Evolutionary conservation across 257 asterid genomes (phyloP), one percentile per base, ranked within the genome.

Genomic region (Nicotiana sylvestris): DNA sequence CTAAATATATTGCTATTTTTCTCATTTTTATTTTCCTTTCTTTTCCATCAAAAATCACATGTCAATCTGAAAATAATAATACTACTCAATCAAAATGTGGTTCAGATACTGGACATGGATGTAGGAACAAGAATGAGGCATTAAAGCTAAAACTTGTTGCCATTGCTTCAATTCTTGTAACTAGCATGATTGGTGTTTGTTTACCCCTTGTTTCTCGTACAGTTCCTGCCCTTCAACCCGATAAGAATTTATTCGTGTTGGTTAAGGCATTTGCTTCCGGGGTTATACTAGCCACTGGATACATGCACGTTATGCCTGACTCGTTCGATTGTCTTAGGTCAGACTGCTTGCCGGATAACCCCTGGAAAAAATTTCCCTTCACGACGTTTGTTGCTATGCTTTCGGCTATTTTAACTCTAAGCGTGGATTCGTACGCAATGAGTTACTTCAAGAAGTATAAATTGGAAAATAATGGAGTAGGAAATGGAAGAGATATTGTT

Each of bases 271-370:
- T 87, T 51, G 89, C 92, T 3, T 87, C 90, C 0, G 90, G 90
- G 4, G 88, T 89, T 6, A 89, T 89, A 29, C 66, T 89, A 0
- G 90, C 89, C 18, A 87, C 92, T 1, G 90, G 92, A 21, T 89
- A 87, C 86, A 87, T 89, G 89, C 90, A 89, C 43, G 90, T 87
- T 7, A 15, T 87, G 86, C 90, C 91, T 1, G 90, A 89, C 51
- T 89, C 88, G 6, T 85, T 89, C 76, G 83, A 85, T 25, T 62
- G 66, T 25, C 82, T 89, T 3, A 82, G 53, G 30, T 87, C 89
- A 9, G 80, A 39, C 10, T 89, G 91, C 55, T 78, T 89, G 84
- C 90, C 90, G 3, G 85, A 85, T 4, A 64, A 85, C 0, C 91
- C 89, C 0, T 88, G 90, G 90, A 83, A 9, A 64, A 88, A 79